phyloP scores from a whole-genome alignment of 2,329 filamentous ascomycete species.

The Diaporthe sp. region DNA sequence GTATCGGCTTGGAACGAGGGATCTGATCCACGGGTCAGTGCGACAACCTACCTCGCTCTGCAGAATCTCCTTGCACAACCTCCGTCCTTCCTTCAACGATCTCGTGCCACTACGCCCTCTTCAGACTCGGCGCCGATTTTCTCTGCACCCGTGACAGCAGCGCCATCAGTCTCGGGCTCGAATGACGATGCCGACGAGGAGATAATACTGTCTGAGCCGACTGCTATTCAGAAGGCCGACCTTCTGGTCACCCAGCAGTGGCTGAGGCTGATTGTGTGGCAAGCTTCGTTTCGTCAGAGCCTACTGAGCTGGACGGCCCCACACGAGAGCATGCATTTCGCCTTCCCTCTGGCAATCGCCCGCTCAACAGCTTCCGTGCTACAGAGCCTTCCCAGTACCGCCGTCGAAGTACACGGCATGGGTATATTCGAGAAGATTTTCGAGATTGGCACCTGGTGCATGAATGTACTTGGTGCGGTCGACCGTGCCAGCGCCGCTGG shows the following conservation, averaged over 20 bases:
- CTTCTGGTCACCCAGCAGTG: constrained; percentile 78
- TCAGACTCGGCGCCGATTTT: constrained; percentile 46
- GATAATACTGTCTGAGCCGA: constrained; percentile 62
- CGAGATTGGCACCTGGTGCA: constrained; percentile 59
- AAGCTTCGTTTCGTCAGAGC: constrained; percentile 75
- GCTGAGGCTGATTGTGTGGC: constrained; percentile 80
- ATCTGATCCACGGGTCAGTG: constrained; percentile 51
- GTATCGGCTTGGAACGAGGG: constrained; percentile 75
- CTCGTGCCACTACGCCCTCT: constrained; percentile 41
- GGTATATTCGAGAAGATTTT: constrained; percentile 65
- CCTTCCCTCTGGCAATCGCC: constrained; percentile 72
- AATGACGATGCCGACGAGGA: constrained; percentile 55
- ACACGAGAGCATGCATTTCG: constrained; percentile 72
- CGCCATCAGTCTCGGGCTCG: constrained; percentile 31
- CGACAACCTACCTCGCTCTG: constrained; percentile 51
- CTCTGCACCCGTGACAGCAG: constrained; percentile 33
- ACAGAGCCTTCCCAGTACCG: constrained; percentile 54
- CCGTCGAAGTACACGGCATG: constrained; percentile 62
- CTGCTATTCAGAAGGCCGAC: constrained; percentile 77
- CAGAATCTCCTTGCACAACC: constrained; percentile 51
- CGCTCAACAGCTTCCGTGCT: constrained; percentile 64
- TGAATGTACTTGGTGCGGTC: constrained; percentile 57
- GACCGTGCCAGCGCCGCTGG: constrained; percentile 46
- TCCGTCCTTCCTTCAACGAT: constrained; percentile 47
- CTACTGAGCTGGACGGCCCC: constrained; percentile 70